These are phyloP conservation scores for Jimgerdemannia lactiflua DNA, from an alignment of 192 early-diverging fungal genomes.

Conservation along the genomic window DNA sequence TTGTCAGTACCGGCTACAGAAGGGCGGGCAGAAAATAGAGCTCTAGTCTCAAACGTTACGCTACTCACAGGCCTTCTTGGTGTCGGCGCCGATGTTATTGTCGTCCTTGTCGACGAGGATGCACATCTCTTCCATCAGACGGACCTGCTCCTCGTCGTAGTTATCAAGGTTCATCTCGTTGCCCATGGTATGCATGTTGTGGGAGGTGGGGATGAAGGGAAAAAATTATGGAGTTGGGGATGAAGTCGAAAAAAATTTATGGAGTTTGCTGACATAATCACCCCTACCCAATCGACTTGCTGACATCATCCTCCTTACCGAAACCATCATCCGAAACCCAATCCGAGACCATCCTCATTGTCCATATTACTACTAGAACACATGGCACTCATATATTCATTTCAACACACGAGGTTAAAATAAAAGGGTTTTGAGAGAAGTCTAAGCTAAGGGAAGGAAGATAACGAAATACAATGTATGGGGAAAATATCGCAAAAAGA, in stretches of 20 bases:
- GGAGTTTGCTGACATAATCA: no score
- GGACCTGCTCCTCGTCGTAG: conserved; percentile 83
- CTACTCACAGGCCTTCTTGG: conserved; percentile 88
- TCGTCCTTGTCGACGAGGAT: conserved; percentile 91
- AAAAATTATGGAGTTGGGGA: no score
- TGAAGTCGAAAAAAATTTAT: no score
- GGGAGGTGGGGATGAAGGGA: no score
- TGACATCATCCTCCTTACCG: no score
- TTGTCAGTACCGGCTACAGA: no score
- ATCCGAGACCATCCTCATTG: no score
- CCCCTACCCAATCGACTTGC: no score
- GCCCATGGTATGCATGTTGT: background rate
- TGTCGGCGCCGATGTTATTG: conserved; percentile 75
- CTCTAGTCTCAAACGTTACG: background rate
- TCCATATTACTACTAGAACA: no score
- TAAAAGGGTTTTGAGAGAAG: background rate
- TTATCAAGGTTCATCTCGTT: background rate
- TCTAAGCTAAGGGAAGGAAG: background rate
- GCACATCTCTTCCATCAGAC: conserved; percentile 98
- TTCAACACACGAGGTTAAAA: background rate
- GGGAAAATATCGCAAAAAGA: background rate
- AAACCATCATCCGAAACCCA: no score
- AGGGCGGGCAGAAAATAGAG: background rate
- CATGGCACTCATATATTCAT: background rate
- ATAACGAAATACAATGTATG: background rate